phyloP scores from a whole-genome alignment of 768 basidiomycete species.

The Cyclocybe aegerita region DNA sequence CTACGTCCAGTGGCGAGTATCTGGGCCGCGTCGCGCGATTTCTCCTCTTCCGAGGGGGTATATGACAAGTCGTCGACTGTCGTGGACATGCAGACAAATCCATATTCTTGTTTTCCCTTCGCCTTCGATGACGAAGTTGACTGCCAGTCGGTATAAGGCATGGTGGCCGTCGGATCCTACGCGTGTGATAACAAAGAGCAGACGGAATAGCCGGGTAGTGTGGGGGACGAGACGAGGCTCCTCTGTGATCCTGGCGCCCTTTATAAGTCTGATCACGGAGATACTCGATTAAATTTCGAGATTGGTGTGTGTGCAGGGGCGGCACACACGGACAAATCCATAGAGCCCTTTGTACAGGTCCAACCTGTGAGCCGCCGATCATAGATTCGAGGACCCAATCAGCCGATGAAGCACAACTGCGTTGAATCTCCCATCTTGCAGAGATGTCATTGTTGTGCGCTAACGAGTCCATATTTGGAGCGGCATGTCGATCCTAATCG shows the following conservation, averaged over 20 bases:
- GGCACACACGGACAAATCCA: constrained; percentile 14
- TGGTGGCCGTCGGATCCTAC: constrained; percentile 6
- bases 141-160: constrained; percentile 21
- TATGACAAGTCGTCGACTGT: constrained; percentile 43
- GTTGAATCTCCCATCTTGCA: constrained; percentile 6
- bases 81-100: constrained; percentile 32
- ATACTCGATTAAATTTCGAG: constrained; percentile 16
- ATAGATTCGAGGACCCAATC: constrained; percentile 3
- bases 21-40: constrained; percentile 51
- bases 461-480: constrained; percentile 13
- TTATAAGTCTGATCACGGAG: background rate
- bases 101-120: constrained; percentile 17
- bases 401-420: constrained; percentile 5
- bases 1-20: constrained; percentile 63
- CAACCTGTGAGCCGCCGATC: constrained; percentile 11
- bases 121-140: constrained; percentile 36
- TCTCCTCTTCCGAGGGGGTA: constrained; percentile 37
- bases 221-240: background rate
- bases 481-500: constrained; percentile 7
- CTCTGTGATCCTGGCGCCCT: background rate
- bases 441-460: constrained; percentile 9
- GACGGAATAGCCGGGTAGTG: constrained; percentile 1
- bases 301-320: constrained; percentile 1
- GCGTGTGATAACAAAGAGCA: constrained; percentile 4
- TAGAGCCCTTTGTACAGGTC: constrained; percentile 12